phyloP scores from a whole-genome alignment of 768 basidiomycete genomes.

The Baorangia bicolor region DNA sequence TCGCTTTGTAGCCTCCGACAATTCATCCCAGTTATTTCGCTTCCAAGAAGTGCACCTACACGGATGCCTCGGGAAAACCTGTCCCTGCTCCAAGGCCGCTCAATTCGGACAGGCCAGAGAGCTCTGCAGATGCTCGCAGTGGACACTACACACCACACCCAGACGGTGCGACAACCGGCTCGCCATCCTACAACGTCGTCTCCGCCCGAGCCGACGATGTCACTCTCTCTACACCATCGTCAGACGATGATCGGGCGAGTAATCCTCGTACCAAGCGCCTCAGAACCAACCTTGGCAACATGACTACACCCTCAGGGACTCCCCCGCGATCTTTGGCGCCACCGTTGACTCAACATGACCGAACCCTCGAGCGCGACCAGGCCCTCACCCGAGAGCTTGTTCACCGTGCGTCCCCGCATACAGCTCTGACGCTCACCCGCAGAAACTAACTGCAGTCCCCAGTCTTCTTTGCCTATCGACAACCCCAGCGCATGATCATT shows the following conservation, averaged over 20 bases:
- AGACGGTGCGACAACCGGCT: slow-evolving; percentile 11
- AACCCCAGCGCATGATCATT: slow-evolving; percentile 72
- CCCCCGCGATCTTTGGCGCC: slow-evolving; percentile 38
- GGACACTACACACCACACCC: slow-evolving; percentile 15
- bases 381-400: slow-evolving; percentile 70
- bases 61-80: slow-evolving; percentile 73
- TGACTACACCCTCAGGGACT: slow-evolving; percentile 33
- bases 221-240: slow-evolving; percentile 18
- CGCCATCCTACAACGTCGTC: slow-evolving; percentile 14
- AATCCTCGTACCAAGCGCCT: slow-evolving; percentile 52
- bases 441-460: slow-evolving; percentile 5
- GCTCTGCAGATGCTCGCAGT: slow-evolving; percentile 26
- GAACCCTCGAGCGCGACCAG: slow-evolving; percentile 53
- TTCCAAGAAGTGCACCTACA: slow-evolving; percentile 78
- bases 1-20: slow-evolving; percentile 1
- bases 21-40: slow-evolving; percentile 63
- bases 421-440: background rate
- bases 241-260: slow-evolving; percentile 42
- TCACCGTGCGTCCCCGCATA: slow-evolving; percentile 49
- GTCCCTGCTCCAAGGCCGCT: slow-evolving; percentile 68
- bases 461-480: slow-evolving; percentile 85
- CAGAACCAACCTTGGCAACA: slow-evolving; percentile 40
- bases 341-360: slow-evolving; percentile 37
- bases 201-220: slow-evolving; percentile 14
- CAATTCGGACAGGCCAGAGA: slow-evolving; percentile 40